Conservation (phyloP, 768 basidiomycete species). For the button mushroom (Agaricus bisporus) region DNA sequence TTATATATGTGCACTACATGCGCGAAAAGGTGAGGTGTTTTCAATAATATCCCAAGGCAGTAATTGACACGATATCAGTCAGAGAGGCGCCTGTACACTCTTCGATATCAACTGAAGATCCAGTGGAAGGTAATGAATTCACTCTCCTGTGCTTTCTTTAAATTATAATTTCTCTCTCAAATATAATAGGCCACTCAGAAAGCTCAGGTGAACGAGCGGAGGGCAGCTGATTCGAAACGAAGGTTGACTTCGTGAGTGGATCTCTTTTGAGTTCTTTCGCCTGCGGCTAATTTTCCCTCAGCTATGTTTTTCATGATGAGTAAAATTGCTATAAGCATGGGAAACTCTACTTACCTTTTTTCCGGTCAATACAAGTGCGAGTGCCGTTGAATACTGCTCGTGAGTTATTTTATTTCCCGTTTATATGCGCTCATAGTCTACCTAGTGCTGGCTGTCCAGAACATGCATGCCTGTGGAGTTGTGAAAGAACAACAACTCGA, state of each 20-base stretch:
- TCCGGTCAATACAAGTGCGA: slow-evolving; percentile 52
- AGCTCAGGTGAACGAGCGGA: slow-evolving; percentile 72
- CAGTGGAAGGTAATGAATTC: slow-evolving; percentile 45
- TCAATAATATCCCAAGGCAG: not conserved
- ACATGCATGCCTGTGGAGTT: slow-evolving; percentile 79
- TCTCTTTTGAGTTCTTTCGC: not conserved
- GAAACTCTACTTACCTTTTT: not conserved
- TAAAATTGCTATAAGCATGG: slow-evolving; percentile 14
- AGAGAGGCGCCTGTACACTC: slow-evolving; percentile 60
- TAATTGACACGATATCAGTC: slow-evolving; percentile 31
- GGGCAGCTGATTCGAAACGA: slow-evolving; percentile 75
- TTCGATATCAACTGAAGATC: slow-evolving; percentile 71
- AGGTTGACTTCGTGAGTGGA: slow-evolving; percentile 66
- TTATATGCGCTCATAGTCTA: not conserved
- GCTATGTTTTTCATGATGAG: slow-evolving; percentile 78
- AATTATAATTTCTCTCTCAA: not conserved
- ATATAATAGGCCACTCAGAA: slow-evolving; percentile 51
- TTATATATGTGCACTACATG: slow-evolving; percentile 72
- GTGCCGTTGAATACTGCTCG: slow-evolving; percentile 77
- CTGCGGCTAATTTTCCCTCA: slow-evolving; percentile 17
- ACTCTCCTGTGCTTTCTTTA: slow-evolving; percentile 6
- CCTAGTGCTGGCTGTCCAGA: slow-evolving; percentile 79
- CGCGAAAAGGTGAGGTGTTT: slow-evolving; percentile 44
- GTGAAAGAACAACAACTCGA: slow-evolving; percentile 77
- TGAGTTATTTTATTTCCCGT: slow-evolving; percentile 19